Percentiles rank a stretch among this genome's conserved stretches.
Evolutionary conservation across 371 early-diverging fungal species (phyloP).

Genomic region (Gilbertella persicaria): DNA sequence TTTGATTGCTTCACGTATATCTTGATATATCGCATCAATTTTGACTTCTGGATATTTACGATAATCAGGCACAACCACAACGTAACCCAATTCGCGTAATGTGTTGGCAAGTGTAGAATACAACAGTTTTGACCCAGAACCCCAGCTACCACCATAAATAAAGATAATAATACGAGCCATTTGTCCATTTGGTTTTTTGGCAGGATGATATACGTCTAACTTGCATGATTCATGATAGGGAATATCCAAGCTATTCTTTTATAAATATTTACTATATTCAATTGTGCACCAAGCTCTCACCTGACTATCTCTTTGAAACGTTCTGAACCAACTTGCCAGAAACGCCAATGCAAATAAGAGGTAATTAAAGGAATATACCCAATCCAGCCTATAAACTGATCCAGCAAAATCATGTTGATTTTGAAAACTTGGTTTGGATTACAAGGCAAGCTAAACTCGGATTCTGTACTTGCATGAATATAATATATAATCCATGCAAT

Average conservation of each 20-base stretch:
- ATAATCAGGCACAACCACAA: slow-evolving; percentile 77
- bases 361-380: slow-evolving; percentile 36
- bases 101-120: slow-evolving; percentile 70
- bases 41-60: slow-evolving; percentile 66
- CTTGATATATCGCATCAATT: slow-evolving; percentile 61
- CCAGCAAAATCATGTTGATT: slow-evolving; percentile 33
- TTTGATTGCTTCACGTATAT: slow-evolving; percentile 60
- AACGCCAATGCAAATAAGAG: slow-evolving; percentile 46
- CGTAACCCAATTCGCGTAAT: slow-evolving; percentile 64
- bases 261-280: background rate
- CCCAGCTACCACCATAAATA: slow-evolving; percentile 78
- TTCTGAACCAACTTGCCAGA: slow-evolving; percentile 30
- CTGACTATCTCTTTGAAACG: slow-evolving; percentile 41
- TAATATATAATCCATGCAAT: slow-evolving; percentile 56
- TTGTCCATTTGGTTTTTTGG: background rate
- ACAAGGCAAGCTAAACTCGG: slow-evolving; percentile 43
- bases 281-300: slow-evolving; percentile 22
- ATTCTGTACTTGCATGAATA: slow-evolving; percentile 36
- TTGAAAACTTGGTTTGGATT: slow-evolving; percentile 45
- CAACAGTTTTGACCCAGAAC: slow-evolving; percentile 56
- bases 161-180: slow-evolving; percentile 68
- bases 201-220: slow-evolving; percentile 46
- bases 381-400: slow-evolving; percentile 30
- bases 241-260: slow-evolving; percentile 32
- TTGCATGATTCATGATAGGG: slow-evolving; percentile 24